A percentile compares a stretch with the other conserved stretches of the same genome.
Evolutionary conservation across 2,329 filamentous ascomycete species (phyloP).

Genomic region (Torrubiellomyces zombiae): DNA sequence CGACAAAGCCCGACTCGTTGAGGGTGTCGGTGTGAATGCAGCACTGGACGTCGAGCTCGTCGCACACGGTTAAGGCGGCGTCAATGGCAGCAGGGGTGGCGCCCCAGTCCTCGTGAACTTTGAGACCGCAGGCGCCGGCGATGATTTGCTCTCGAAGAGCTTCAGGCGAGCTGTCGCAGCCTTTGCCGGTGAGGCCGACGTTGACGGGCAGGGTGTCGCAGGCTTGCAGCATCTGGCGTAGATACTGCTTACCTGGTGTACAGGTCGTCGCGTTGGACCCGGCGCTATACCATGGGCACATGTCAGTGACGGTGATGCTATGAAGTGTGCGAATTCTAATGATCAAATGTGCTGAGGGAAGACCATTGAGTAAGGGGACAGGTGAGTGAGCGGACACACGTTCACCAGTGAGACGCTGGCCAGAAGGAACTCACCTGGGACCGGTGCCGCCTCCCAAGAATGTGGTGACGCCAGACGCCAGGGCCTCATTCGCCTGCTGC

Average conservation of each 20-base stretch:
- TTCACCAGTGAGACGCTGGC: neutral
- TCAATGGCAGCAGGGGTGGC: slow-evolving; percentile 84
- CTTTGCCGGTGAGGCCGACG: slow-evolving; percentile 82
- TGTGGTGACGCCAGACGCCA: slow-evolving; percentile 77
- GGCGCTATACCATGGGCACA: no score
- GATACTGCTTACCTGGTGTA: slow-evolving; percentile 70
- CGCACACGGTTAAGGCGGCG: slow-evolving; percentile 67
- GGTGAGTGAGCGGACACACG: neutral
- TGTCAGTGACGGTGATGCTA: slow-evolving; percentile 4
- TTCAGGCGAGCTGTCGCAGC: slow-evolving; percentile 59
- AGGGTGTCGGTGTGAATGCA: slow-evolving; percentile 92
- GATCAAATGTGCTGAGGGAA: no score
- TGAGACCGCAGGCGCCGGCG: slow-evolving; percentile 78
- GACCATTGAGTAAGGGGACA: neutral
- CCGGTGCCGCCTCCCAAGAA: slow-evolving; percentile 84
- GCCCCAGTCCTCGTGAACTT: slow-evolving; percentile 95
- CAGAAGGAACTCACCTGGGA: slow-evolving; percentile 42
- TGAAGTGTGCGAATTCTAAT: no score
- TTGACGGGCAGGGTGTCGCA: slow-evolving; percentile 71
- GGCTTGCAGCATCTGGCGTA: slow-evolving; percentile 80
- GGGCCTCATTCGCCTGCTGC: slow-evolving; percentile 70
- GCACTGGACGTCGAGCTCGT: slow-evolving; percentile 82
- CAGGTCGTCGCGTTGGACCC: slow-evolving; percentile 87
- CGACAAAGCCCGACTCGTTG: slow-evolving; percentile 95
- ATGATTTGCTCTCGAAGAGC: slow-evolving; percentile 65